Evolutionary conservation across 331 rosid genomes (phyloP).

Genomic region (Rhamnella rubrinervis): DNA sequence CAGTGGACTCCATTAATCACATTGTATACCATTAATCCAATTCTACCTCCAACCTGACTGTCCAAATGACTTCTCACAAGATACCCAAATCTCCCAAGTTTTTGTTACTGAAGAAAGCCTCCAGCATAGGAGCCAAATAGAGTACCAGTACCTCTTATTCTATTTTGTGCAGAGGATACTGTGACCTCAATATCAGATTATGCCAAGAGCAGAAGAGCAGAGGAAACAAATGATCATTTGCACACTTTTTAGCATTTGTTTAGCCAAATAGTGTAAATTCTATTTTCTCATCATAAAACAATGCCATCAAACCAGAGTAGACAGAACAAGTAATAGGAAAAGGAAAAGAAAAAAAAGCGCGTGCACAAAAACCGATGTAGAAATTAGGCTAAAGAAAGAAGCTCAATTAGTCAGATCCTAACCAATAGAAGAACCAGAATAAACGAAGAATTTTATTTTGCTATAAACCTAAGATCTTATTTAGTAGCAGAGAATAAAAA

Average conservation of each 20-base stretch:
- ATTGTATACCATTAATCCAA: slow-evolving; percentile 84
- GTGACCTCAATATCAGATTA: background rate
- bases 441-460: background rate
- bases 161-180: too few species aligned
- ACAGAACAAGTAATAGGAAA: background rate
- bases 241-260: background rate
- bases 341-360: background rate
- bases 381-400: slow-evolving; percentile 2
- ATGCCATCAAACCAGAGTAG: background rate
- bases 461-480: background rate
- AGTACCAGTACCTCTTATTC: slow-evolving; percentile 73
- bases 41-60: slow-evolving; percentile 92
- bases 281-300: background rate
- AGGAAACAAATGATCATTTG: slow-evolving; percentile 3
- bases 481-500: background rate
- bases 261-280: background rate
- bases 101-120: slow-evolving; percentile 73
- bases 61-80: slow-evolving; percentile 88
- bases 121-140: slow-evolving; percentile 66
- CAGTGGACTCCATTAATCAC: slow-evolving; percentile 68
- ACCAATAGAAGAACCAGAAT: slow-evolving; percentile 7
- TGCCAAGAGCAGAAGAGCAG: background rate
- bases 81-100: slow-evolving; percentile 84
- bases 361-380: background rate
- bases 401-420: slow-evolving; percentile 9